Percentiles rank a stretch among this genome's conserved stretches.
Evolutionary conservation across 345 rosid genomes (phyloP).

Genomic region (Populus deltoides): DNA sequence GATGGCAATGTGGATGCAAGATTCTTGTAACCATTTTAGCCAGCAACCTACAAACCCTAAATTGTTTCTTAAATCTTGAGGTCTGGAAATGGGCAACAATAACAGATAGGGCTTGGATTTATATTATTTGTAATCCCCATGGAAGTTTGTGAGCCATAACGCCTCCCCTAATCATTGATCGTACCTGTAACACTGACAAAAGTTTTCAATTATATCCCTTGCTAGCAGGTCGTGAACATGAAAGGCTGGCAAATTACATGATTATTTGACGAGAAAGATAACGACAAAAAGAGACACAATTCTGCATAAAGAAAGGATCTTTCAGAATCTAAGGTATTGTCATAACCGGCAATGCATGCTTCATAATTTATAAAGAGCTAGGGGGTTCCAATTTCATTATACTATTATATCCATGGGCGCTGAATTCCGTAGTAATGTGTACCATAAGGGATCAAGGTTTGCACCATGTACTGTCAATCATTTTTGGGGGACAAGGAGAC

Average conservation of each 20-base stretch:
- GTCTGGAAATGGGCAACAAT: constrained; percentile 9
- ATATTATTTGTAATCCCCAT: background rate
- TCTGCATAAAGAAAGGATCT: constrained; percentile 5
- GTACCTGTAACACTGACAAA: background rate
- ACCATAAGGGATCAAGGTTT: constrained; percentile 2
- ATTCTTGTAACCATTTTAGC: constrained; percentile 30
- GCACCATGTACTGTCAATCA: background rate
- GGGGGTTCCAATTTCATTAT: background rate
- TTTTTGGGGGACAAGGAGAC: constrained; percentile 19
- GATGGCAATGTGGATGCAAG: constrained; percentile 24
- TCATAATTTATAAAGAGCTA: background rate
- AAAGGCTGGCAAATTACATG: constrained; percentile 42
- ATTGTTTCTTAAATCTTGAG: constrained; percentile 1
- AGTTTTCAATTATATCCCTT: constrained; percentile 15
- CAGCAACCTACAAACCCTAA: constrained; percentile 22
- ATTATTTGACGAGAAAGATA: constrained; percentile 15
- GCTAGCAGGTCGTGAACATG: constrained; percentile 26
- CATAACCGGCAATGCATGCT: background rate
- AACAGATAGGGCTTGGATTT: background rate
- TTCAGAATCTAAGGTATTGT: constrained; percentile 24
- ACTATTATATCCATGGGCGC: background rate
- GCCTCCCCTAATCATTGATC: constrained; percentile 39
- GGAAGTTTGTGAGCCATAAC: background rate
- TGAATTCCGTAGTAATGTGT: constrained; percentile 12
- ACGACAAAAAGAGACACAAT: constrained; percentile 16